Evolutionary conservation across 192 early-diverging fungal species (phyloP).

Genomic region (Backusella sp.): DNA sequence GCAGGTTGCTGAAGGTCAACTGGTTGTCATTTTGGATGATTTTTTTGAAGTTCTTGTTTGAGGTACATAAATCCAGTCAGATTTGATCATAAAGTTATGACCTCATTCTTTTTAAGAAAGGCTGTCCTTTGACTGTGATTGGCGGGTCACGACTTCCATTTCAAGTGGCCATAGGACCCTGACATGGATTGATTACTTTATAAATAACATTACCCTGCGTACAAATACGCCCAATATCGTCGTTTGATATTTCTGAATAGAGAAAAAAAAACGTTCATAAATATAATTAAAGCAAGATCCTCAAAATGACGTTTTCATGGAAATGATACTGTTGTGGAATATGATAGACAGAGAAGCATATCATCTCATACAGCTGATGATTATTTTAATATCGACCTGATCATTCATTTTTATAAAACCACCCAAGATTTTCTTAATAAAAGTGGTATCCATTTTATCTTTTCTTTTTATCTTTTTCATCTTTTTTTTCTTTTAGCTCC

Average conservation of each 20-base stretch:
- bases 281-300: constrained; percentile 42
- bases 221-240: constrained; percentile 86
- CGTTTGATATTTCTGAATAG: constrained; percentile 60
- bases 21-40: constrained; percentile 67
- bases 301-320: constrained; percentile 66
- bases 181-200: constrained; percentile 51
- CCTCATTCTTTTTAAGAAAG: constrained; percentile 92
- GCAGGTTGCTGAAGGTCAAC: constrained; percentile 40
- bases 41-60: constrained; percentile 80
- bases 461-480: neutral
- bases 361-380: neutral
- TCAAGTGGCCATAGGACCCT: constrained; percentile 72
- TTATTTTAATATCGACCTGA: constrained; percentile 1
- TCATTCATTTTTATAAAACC: neutral
- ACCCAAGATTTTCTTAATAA: neutral
- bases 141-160: constrained; percentile 80
- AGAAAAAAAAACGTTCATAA: constrained; percentile 27
- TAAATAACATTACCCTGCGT: constrained; percentile 71
- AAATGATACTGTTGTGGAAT: constrained; percentile 66
- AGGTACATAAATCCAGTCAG: constrained; percentile 69
- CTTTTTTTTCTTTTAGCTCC: neutral
- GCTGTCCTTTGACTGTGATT: constrained; percentile 83
- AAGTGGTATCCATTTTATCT: neutral
- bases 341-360: neutral
- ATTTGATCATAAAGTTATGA: constrained; percentile 92